These are phyloP conservation scores for Galerina marginata DNA, from an alignment of 768 basidiomycete genomes.

Conservation along the genomic window DNA sequence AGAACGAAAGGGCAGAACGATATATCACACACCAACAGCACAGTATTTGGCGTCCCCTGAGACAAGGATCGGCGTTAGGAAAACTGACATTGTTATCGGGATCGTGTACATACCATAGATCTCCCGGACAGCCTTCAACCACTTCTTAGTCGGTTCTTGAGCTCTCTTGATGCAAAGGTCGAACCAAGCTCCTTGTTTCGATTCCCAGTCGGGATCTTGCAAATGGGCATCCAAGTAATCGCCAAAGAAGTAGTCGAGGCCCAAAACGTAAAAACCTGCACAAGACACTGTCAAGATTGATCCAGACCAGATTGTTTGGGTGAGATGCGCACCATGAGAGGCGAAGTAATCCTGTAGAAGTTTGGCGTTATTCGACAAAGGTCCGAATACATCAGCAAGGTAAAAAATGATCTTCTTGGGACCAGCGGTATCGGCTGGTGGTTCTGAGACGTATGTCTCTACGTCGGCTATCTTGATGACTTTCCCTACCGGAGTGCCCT, in stretches of 20 bases:
- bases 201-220: slow-evolving; percentile 34
- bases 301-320: slow-evolving; percentile 36
- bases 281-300: not conserved
- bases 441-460: slow-evolving; percentile 60
- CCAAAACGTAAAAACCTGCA: slow-evolving; percentile 62
- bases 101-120: slow-evolving; percentile 44
- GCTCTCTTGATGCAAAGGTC: slow-evolving; percentile 40
- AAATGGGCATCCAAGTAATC: slow-evolving; percentile 50
- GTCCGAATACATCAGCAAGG: slow-evolving; percentile 63
- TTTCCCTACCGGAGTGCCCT: slow-evolving; percentile 51
- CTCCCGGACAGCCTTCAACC: slow-evolving; percentile 56
- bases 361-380: slow-evolving; percentile 62
- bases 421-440: slow-evolving; percentile 42
- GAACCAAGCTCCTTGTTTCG: slow-evolving; percentile 49
- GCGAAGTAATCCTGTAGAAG: slow-evolving; percentile 70
- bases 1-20: not conserved
- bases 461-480: slow-evolving; percentile 46
- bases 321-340: slow-evolving; percentile 45
- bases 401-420: slow-evolving; percentile 54
- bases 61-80: not conserved
- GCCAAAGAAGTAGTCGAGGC: slow-evolving; percentile 69
- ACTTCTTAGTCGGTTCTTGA: slow-evolving; percentile 46
- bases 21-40: slow-evolving; percentile 45
- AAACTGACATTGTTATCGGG: not conserved
- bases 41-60: slow-evolving; percentile 43